Percentiles rank a stretch among this genome's conserved stretches.
Evolutionary conservation across 208 protist genomes (phyloP).

Genomic region (Angomonas ambiguus): DNA sequence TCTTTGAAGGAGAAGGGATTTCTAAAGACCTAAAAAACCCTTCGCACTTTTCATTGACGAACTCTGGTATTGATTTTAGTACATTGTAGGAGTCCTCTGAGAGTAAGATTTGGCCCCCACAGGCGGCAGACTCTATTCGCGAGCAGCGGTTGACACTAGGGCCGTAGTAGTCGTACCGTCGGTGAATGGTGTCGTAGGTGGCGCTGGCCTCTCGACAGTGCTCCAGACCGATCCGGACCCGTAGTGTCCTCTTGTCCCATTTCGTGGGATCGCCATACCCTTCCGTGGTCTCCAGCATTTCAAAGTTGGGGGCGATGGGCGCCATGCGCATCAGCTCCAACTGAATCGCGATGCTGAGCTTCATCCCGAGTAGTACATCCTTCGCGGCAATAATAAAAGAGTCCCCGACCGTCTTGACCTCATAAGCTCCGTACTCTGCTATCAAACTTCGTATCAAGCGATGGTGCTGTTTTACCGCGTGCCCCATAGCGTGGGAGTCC

Average conservation of each 20-base stretch:
- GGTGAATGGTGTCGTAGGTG: constrained; percentile 57
- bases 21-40: constrained; percentile 35
- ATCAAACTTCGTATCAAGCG: constrained; percentile 59
- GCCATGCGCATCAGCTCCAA: constrained; percentile 65
- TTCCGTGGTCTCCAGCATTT: constrained; percentile 54
- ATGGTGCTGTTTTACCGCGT: constrained; percentile 65
- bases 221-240: constrained; percentile 67
- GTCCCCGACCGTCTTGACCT: constrained; percentile 83
- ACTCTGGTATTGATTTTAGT: constrained; percentile 47
- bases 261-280: constrained; percentile 32
- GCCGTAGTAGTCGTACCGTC: constrained; percentile 88
- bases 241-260: constrained; percentile 39
- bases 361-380: constrained; percentile 50
- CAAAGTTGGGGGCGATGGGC: constrained; percentile 53
- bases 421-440: constrained; percentile 58
- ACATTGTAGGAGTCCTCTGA: constrained; percentile 56
- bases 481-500: constrained; percentile 49
- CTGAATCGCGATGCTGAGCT: constrained; percentile 67
- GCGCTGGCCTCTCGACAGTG: constrained; percentile 64
- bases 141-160: constrained; percentile 82
- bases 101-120: constrained; percentile 82
- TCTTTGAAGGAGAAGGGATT: constrained; percentile 24
- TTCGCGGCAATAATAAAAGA: constrained; percentile 81
- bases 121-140: constrained; percentile 57
- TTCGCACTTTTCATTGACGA: constrained; percentile 53